Evolutionary conservation across 495 filamentous ascomycete species (phyloP).

Genomic region (Chaetomium cochliodes): DNA sequence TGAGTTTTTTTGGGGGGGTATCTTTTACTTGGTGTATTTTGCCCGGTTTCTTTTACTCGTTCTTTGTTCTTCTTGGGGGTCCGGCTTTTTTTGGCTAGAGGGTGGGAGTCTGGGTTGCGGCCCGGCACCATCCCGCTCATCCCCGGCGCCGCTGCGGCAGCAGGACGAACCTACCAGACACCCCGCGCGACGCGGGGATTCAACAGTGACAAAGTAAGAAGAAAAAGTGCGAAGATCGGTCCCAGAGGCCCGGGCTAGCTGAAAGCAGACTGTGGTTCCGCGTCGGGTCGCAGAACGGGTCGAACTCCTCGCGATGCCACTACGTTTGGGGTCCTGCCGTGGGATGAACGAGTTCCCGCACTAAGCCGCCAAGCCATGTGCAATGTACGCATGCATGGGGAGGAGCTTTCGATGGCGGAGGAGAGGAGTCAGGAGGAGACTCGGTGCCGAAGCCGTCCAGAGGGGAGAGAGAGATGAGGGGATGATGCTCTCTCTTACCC

Average conservation of each 20-base stretch:
- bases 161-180: not conserved
- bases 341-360: not conserved
- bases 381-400: not conserved
- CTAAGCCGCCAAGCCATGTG: not conserved
- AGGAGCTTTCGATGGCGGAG: not conserved
- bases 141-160: conserved; percentile 13
- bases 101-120: not conserved
- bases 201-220: not conserved
- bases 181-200: conserved; percentile 4
- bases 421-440: not conserved
- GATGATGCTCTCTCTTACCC: not conserved
- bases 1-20: too few relatives aligned
- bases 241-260: not conserved
- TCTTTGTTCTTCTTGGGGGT: too few relatives aligned
- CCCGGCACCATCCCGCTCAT: conserved; percentile 19
- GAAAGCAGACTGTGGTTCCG: not conserved
- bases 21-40: too few relatives aligned
- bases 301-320: not conserved
- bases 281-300: not conserved
- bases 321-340: not conserved
- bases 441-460: not conserved
- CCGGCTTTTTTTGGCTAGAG: too few relatives aligned
- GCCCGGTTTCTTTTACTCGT: too few relatives aligned
- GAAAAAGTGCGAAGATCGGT: not conserved
- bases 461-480: not conserved